Conservation (phyloP, 371 early-diverging fungal species). For the Phascolomyces articulosus region DNA sequence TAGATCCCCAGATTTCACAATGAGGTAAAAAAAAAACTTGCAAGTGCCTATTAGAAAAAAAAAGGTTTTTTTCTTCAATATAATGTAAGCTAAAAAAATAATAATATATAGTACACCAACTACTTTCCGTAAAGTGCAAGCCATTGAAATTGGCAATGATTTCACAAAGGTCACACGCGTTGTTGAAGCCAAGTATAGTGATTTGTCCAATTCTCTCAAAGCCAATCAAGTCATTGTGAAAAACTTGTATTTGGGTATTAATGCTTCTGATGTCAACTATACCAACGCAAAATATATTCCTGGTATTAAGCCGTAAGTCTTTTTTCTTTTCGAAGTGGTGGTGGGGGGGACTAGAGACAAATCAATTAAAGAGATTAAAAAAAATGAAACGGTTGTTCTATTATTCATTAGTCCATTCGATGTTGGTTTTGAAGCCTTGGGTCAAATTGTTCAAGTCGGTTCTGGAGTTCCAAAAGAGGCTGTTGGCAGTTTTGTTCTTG, state of each 20-base stretch:
- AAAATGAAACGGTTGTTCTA: neutral
- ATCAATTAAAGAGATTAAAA: too few species aligned
- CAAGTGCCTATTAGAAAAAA: too few species aligned
- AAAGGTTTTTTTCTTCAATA: too few species aligned
- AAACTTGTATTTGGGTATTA: constrained; percentile 57
- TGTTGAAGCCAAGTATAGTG: constrained; percentile 27
- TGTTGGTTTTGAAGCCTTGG: constrained; percentile 65
- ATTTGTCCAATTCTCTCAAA: constrained; percentile 27
- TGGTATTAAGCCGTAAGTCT: constrained; percentile 53
- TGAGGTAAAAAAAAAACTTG: too few species aligned
- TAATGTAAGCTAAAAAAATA: too few species aligned
- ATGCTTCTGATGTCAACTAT: constrained; percentile 64
- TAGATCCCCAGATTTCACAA: too few species aligned
- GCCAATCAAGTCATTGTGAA: constrained; percentile 50
- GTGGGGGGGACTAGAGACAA: too few species aligned
- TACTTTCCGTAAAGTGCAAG: constrained; percentile 44
- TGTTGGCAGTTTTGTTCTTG: constrained; percentile 33
- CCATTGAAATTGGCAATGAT: constrained; percentile 39
- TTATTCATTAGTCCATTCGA: constrained; percentile 56
- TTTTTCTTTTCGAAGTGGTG: too few species aligned
- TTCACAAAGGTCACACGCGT: constrained; percentile 38
- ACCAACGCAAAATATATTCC: constrained; percentile 66
- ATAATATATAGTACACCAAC: neutral
- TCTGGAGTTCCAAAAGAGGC: constrained; percentile 33
- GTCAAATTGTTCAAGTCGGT: constrained; percentile 56